Evolutionary conservation across 1,139 yeast genomes (phyloP).

Genomic region (Magnusiomyces sp.): DNA sequence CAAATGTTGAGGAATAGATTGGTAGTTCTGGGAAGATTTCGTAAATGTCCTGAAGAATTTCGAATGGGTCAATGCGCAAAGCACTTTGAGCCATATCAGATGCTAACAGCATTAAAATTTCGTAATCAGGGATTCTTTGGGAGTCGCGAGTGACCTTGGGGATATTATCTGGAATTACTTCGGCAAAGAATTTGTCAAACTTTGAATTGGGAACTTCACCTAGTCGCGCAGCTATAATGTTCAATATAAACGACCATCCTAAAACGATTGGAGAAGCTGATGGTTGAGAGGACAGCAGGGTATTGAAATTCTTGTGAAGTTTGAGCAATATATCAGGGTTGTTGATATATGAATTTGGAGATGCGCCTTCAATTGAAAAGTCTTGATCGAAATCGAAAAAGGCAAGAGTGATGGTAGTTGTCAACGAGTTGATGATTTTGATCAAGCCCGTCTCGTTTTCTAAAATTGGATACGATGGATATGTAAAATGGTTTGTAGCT

Average conservation of each 20-base stretch:
- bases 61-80: constrained; percentile 37
- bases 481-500: constrained; percentile 35
- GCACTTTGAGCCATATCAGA: constrained; percentile 33
- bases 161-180: constrained; percentile 9
- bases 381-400: constrained; percentile 29
- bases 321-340: constrained; percentile 37
- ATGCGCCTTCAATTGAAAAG: constrained; percentile 18
- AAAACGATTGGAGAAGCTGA: constrained; percentile 48
- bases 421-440: constrained; percentile 17
- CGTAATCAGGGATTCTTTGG: constrained; percentile 9
- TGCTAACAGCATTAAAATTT: constrained; percentile 16
- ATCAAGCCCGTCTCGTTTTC: constrained; percentile 7
- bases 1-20: constrained; percentile 49
- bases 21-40: constrained; percentile 38
- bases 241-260: constrained; percentile 63
- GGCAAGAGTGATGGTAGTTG: constrained; percentile 24
- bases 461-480: constrained; percentile 24
- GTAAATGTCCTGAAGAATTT: constrained; percentile 37
- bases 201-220: constrained; percentile 34
- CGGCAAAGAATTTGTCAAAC: constrained; percentile 22
- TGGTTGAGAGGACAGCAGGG: constrained; percentile 23
- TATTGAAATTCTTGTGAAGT: constrained; percentile 35
- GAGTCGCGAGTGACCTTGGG: constrained; percentile 7
- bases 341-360: constrained; percentile 36
- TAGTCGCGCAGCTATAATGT: constrained; percentile 44